phyloP scores from a whole-genome alignment of 2,329 filamentous ascomycete genomes.

The Colletotrichum trifolii region DNA sequence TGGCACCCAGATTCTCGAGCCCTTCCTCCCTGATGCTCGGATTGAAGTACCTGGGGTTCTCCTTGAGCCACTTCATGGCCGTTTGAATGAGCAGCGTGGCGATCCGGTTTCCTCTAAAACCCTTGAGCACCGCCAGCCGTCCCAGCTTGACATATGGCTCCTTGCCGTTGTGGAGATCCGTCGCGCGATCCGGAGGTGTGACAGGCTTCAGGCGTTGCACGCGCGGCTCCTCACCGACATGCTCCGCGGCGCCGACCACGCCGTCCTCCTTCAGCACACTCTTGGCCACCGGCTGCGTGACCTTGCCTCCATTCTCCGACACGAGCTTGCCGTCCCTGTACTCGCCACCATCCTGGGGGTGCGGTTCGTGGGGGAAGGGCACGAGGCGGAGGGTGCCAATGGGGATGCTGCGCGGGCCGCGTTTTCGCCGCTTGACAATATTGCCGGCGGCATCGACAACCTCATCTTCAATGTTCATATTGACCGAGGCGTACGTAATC shows the following conservation, averaged over 20 bases:
- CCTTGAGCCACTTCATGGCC: conserved; percentile 74
- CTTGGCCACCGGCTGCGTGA: conserved; percentile 34
- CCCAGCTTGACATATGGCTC: conserved; percentile 89
- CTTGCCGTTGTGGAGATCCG: conserved; percentile 65
- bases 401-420: conserved; percentile 60
- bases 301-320: conserved; percentile 40
- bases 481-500: conserved; percentile 81
- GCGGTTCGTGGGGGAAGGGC: conserved; percentile 79
- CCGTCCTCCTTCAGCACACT: conserved; percentile 19
- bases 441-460: conserved; percentile 55
- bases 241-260: conserved; percentile 39
- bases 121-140: conserved; percentile 75
- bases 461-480: conserved; percentile 56
- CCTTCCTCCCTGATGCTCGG: conserved; percentile 57
- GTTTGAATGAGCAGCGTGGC: conserved; percentile 74
- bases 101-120: conserved; percentile 74
- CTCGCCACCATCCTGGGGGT: conserved; percentile 64
- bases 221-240: conserved; percentile 28
- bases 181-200: conserved; percentile 53
- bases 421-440: conserved; percentile 54
- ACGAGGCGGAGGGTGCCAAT: conserved; percentile 84
- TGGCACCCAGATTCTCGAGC: conserved; percentile 56
- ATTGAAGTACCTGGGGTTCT: conserved; percentile 68
- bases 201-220: conserved; percentile 9
- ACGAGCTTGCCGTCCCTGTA: conserved; percentile 59